Percentiles rank a stretch among this genome's conserved stretches.
Evolutionary conservation across 257 asterid genomes (phyloP).

Genomic region (Solanum paucissectum): DNA sequence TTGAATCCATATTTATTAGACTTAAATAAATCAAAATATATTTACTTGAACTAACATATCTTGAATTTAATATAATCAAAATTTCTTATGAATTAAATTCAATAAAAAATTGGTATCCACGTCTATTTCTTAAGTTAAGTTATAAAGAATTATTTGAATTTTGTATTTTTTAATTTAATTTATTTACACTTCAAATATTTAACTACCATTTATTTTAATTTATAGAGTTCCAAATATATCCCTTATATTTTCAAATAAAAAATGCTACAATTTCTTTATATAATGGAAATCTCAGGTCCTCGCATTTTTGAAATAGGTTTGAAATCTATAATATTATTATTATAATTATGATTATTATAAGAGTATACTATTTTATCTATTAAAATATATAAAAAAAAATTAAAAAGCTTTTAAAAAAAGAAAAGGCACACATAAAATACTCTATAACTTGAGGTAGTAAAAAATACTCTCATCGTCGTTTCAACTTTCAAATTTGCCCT

Average conservation of each 20-base stretch:
- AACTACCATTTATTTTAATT: background rate
- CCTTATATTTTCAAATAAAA: background rate
- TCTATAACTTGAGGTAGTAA: background rate
- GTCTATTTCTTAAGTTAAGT: background rate
- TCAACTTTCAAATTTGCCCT: background rate
- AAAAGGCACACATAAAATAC: background rate
- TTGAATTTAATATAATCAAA: no score
- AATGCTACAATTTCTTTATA: no score
- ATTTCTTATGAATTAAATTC: background rate
- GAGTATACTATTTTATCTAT: background rate
- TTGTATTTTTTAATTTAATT: no score
- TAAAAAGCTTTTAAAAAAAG: background rate
- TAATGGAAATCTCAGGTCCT: no score
- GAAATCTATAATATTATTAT: no score
- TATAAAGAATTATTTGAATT: no score
- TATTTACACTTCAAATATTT: background rate
- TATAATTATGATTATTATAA: background rate
- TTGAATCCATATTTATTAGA: no score
- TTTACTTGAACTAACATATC: no score
- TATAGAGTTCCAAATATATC: background rate
- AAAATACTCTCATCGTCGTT: background rate
- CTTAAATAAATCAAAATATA: no score
- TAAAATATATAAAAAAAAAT: background rate
- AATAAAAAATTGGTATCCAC: background rate
- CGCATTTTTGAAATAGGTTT: no score